A percentile compares a stretch with the other conserved stretches of the same genome.
phyloP scores from a whole-genome alignment of 441 rosid species.

The Arabidopsis lyrata region DNA sequence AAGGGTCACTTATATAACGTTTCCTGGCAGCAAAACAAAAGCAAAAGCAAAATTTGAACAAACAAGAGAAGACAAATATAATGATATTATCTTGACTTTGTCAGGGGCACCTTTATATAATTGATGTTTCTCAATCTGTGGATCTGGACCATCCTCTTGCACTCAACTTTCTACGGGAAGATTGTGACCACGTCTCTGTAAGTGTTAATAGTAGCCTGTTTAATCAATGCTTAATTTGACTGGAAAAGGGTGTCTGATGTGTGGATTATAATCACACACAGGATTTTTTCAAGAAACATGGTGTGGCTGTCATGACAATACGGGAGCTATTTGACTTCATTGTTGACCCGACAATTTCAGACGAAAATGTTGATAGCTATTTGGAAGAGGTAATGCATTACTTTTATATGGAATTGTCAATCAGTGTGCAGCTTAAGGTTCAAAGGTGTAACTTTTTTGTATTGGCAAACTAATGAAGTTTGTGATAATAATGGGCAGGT shows the following conservation, averaged over 20 bases:
- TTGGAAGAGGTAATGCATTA: slow-evolving; percentile 72
- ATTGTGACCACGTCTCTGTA: slow-evolving; percentile 90
- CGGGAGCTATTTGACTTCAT: slow-evolving; percentile 93
- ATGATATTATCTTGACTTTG: slow-evolving; percentile 28
- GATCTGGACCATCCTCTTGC: slow-evolving; percentile 96
- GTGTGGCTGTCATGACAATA: slow-evolving; percentile 92
- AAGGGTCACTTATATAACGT: neutral
- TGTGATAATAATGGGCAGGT: slow-evolving; percentile 52
- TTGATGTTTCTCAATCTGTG: slow-evolving; percentile 95
- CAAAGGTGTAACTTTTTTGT: neutral
- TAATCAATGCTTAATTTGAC: slow-evolving; percentile 7
- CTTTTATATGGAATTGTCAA: neutral
- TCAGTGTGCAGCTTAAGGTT: neutral
- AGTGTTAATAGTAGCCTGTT: slow-evolving; percentile 38
- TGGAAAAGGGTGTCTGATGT: slow-evolving; percentile 10
- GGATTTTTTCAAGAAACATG: slow-evolving; percentile 92
- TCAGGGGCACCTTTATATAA: slow-evolving; percentile 89
- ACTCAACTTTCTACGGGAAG: slow-evolving; percentile 90
- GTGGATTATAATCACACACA: slow-evolving; percentile 39
- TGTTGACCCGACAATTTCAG: slow-evolving; percentile 84
- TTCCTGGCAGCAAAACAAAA: neutral
- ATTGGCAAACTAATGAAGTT: neutral
- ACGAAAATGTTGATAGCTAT: slow-evolving; percentile 78
- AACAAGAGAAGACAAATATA: neutral
- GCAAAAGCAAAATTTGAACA: neutral